Conservation (phyloP, 352 stramenopile genomes). For the Phytophthora cryptogea region DNA sequence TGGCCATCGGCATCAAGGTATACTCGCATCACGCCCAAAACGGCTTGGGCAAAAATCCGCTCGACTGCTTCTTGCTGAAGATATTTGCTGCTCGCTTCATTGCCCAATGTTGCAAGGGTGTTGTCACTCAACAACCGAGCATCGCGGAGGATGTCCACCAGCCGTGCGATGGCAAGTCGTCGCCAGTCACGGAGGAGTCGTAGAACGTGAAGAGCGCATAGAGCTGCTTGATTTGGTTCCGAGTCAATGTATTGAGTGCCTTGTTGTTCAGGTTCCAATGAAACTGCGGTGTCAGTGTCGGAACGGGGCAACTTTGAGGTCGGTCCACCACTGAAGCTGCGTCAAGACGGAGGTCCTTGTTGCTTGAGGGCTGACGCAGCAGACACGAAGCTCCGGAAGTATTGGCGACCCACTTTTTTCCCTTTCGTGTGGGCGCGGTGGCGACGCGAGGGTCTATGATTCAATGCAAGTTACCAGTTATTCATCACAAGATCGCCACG, state of each 20-base stretch:
- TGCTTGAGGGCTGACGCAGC: conserved; percentile 7
- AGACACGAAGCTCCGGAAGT: neutral
- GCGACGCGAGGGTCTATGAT: conserved; percentile 15
- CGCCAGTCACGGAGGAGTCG: conserved; percentile 50
- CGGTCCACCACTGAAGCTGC: neutral
- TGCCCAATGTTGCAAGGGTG: too few species aligned
- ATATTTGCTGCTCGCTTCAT: too few species aligned
- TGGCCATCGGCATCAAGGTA: conserved; percentile 56
- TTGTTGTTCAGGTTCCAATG: conserved; percentile 61
- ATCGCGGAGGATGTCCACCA: conserved; percentile 53
- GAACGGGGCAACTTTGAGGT: conserved; percentile 17
- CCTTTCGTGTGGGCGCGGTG: conserved; percentile 13
- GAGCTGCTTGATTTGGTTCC: conserved; percentile 36
- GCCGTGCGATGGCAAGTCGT: conserved; percentile 46
- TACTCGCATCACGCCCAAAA: conserved; percentile 60
- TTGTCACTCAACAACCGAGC: conserved; percentile 27
- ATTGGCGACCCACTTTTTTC: conserved; percentile 17
- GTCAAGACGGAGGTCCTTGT: neutral
- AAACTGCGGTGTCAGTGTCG: conserved; percentile 38
- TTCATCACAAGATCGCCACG: neutral
- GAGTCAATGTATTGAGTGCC: conserved; percentile 33
- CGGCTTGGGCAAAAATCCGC: conserved; percentile 56
- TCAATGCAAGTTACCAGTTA: neutral
- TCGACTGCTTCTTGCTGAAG: conserved; percentile 11
- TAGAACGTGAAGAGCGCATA: conserved; percentile 65